Conservation (phyloP, 768 basidiomycete genomes). For the Lentinus brumalis region DNA sequence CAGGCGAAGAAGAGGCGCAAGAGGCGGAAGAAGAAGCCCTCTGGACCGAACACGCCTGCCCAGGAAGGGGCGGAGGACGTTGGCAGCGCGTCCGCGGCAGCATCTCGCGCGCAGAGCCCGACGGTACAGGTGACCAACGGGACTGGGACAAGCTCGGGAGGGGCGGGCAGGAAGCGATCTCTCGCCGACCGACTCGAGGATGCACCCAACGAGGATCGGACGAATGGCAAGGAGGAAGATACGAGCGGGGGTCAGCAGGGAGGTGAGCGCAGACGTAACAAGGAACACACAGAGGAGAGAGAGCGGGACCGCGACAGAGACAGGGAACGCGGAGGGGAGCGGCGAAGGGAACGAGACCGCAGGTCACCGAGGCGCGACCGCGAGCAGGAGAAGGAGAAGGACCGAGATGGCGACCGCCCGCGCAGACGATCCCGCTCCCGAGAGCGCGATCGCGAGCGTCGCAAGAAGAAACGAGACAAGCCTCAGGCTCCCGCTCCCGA, state of each 20-base stretch:
- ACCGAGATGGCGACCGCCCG: conserved; percentile 1
- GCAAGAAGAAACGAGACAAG: neutral
- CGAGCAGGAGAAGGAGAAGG: neutral
- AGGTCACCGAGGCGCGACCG: conserved; percentile 7
- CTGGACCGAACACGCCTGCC: neutral
- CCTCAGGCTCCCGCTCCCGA: neutral
- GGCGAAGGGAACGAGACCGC: conserved; percentile 4
- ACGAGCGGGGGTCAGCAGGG: neutral
- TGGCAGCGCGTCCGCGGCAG: conserved; percentile 15
- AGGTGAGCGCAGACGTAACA: conserved; percentile 2
- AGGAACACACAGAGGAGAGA: neutral
- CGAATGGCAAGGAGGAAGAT: neutral
- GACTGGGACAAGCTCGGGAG: neutral
- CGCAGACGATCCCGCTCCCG: conserved; percentile 11
- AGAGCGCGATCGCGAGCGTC: conserved; percentile 8
- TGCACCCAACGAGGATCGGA: neutral
- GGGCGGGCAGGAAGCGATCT: neutral
- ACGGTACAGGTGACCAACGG: neutral
- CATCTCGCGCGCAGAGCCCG: conserved; percentile 14
- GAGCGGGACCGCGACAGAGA: conserved; percentile 1
- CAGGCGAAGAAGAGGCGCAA: conserved; percentile 14
- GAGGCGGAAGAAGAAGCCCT: conserved; percentile 18
- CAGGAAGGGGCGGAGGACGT: conserved; percentile 27
- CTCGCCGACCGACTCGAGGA: neutral
- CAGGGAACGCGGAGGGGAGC: conserved; percentile 1